Evolutionary conservation across 768 basidiomycete species (phyloP).

Genomic region (Rhizopogon rudus): DNA sequence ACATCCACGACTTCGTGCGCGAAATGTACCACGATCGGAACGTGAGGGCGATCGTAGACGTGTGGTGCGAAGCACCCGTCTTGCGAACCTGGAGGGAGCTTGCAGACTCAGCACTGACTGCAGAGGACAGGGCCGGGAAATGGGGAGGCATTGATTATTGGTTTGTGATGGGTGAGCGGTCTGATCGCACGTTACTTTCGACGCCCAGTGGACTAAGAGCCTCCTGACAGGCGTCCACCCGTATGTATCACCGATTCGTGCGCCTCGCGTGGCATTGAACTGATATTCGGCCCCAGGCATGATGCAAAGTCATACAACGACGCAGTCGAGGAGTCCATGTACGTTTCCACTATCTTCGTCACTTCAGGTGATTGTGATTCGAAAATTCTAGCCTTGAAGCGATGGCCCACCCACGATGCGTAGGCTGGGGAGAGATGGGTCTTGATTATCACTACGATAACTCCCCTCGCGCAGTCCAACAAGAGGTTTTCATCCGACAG

Average conservation of each 20-base stretch:
- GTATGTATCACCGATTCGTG: constrained; percentile 33
- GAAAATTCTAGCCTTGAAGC: constrained; percentile 53
- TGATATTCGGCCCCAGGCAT: constrained; percentile 40
- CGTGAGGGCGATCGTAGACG: constrained; percentile 72
- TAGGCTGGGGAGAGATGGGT: constrained; percentile 88
- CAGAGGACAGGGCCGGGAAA: constrained; percentile 38
- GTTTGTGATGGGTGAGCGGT: constrained; percentile 71
- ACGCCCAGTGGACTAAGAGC: background rate
- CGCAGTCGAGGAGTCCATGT: constrained; percentile 66
- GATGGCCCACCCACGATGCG: constrained; percentile 75
- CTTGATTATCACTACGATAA: constrained; percentile 83
- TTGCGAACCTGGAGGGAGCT: constrained; percentile 57
- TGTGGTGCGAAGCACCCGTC: constrained; percentile 85
- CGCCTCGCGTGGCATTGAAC: background rate
- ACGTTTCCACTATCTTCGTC: constrained; percentile 16
- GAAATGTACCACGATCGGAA: constrained; percentile 53
- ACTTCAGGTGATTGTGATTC: background rate
- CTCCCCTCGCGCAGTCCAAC: constrained; percentile 68
- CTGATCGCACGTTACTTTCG: background rate
- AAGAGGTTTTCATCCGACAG: constrained; percentile 61
- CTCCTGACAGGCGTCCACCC: constrained; percentile 61
- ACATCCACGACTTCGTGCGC: constrained; percentile 66
- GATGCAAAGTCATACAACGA: constrained; percentile 68
- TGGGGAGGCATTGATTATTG: constrained; percentile 77
- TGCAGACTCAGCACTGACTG: constrained; percentile 62